Conservation (phyloP, 257 asterid genomes). For the Nicotiana undulata region DNA sequence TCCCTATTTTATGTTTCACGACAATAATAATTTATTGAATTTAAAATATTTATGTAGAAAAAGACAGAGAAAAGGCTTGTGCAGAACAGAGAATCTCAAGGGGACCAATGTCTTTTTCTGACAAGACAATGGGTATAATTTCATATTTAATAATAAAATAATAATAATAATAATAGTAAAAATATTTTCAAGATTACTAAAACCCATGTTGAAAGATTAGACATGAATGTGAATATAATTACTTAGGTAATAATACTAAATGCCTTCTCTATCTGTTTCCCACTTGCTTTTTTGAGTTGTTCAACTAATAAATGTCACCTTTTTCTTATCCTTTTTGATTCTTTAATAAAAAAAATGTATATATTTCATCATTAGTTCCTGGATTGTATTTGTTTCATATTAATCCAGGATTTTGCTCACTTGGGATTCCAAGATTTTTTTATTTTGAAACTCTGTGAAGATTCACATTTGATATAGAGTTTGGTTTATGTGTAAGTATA, state of each 20-base stretch:
- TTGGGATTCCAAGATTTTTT: constrained; percentile 25
- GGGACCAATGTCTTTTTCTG: not conserved
- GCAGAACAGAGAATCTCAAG: not conserved
- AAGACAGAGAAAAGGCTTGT: not conserved
- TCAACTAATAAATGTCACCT: constrained; percentile 2
- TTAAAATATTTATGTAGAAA: not conserved
- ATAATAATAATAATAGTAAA: not conserved
- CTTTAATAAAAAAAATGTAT: not conserved
- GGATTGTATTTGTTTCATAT: not conserved
- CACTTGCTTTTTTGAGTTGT: constrained; percentile 15
- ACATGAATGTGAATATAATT: not conserved
- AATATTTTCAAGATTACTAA: not conserved
- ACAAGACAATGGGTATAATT: not conserved
- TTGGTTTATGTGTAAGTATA: not conserved
- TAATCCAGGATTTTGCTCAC: not conserved
- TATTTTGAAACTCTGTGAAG: constrained; percentile 14
- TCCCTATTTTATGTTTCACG: not conserved
- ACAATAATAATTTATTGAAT: too few relatives aligned
- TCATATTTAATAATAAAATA: not conserved
- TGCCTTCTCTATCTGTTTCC: not conserved
- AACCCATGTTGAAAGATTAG: not conserved
- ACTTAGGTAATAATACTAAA: too few relatives aligned
- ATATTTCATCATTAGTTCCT: not conserved
- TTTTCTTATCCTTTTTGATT: not conserved
- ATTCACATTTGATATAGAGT: constrained; percentile 4